Evolutionary conservation across 441 rosid species (phyloP), one percentile per base, ranked within the genome.

Genomic region (Gossypium aridum): DNA sequence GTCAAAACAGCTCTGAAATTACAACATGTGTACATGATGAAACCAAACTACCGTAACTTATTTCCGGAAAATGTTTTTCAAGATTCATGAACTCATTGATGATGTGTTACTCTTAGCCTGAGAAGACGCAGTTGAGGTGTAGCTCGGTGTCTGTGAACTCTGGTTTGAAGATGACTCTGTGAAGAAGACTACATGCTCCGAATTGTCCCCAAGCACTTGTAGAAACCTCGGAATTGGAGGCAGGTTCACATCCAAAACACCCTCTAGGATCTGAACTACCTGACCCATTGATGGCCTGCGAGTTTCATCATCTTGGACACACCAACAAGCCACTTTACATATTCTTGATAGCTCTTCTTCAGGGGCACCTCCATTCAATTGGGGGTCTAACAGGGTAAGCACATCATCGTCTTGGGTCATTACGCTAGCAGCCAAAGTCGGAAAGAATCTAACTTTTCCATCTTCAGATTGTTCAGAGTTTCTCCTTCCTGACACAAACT

Each of bases 221-320:
- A 93, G 86, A 34, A 82, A 75, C 79, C 89, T 85, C 1, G 93
- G 97, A 67, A 83, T 63, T 0, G 88, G 86, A 7, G 93, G 91
- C 25, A 69, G 7, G 70, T 76, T 82, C 74, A 90, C 90, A 26
- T 85, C 90, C 80, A 84, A 70, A 25, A 87, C 82, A 69, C 93
- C 93, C 73, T 89, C 96, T 7, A 92, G 92, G 55, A 91, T 86
- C 81, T 89, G 94, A 80, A 91, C 97, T 17, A 92, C 87, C 80
- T 87, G 93, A 49, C 93, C 83, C 93, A 89, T 92, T 12, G 91
- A 26, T 62, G 90, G 95, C 77, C 98, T 80, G 22, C 79, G 83
- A 55, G 17, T 67, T 78, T 91, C 96, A 14, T 87, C 90, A 56
- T 88, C 93, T 76, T 93, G 98, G 59, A 91, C 80, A 69, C 98